Evolutionary conservation across 345 rosid genomes (phyloP), one percentile per base, ranked within the genome.

Genomic region (Populus davidiana): DNA sequence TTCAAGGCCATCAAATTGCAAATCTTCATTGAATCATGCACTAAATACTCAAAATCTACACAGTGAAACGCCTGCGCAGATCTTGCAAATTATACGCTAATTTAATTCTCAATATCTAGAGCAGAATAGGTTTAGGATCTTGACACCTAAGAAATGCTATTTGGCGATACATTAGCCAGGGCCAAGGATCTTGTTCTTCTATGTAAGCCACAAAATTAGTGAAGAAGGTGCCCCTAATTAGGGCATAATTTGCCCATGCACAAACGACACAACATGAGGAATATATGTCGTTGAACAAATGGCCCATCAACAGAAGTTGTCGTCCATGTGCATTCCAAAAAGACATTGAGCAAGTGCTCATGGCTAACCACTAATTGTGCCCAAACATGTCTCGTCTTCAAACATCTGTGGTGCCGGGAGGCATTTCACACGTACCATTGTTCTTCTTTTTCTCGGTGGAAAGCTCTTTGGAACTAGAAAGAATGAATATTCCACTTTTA

Each of bases 341-440:
- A 73, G 20, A 56, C n/a, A 14, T 2, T 8, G 23, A 73, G 8
- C 68, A 43, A 25, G 8, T 62, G 39, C 59, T 41, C 56, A 10
- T 43, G 59, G 29, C 67, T 25, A 8, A 8, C 56, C 56, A 62
- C 69, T 27, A 8, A 16, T 13, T 18, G 3, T 25, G 36, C 29
- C 27, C 23, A 16, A 11, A n/a, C n/a, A 23, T 59, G 47, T 72
- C 23, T 18, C 18, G n/a, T 5, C 65, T 72, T 25, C 21, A 43
- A 20, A 62, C 84, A 81, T 62, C 78, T 61, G 67, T 78, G 72
- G 72, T 70, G 52, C 50, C 49, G 38, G 62, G 20, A 39, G 1
- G 61, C 25, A 33, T 27, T 27, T 29, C 38, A 12, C 20, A 21
- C 4, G 27, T 12, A 5, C 27, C 0, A 27, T 9, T 49, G 35